phyloP scores from a whole-genome alignment of 2,329 filamentous ascomycete species.

The Aspergillus niger region DNA sequence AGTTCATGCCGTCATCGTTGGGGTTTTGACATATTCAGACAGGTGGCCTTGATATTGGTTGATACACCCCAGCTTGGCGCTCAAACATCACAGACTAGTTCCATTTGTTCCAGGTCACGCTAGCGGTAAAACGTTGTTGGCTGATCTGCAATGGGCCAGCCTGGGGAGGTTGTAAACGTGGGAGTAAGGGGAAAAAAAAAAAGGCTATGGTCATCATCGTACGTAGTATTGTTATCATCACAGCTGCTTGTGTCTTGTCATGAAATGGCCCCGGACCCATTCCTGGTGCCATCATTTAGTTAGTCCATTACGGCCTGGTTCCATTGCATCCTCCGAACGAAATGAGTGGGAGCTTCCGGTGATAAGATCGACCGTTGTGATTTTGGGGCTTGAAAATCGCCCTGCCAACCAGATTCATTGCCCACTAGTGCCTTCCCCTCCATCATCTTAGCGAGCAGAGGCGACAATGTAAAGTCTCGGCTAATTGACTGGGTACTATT shows the following conservation, averaged over 20 bases:
- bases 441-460: neutral
- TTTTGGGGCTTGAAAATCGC: neutral
- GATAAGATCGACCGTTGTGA: neutral
- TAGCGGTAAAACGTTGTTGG: conserved; percentile 8
- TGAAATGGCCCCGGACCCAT: neutral
- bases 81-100: neutral
- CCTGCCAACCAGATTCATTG: neutral
- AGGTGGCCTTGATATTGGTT: neutral
- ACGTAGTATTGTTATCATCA: neutral
- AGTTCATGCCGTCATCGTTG: neutral
- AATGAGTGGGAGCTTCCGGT: neutral
- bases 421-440: neutral
- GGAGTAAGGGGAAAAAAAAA: neutral
- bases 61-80: conserved; percentile 9
- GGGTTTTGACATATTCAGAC: neutral
- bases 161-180: neutral
- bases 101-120: conserved; percentile 11
- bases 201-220: neutral
- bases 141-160: conserved; percentile 12
- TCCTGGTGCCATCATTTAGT: no score
- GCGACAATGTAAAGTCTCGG: neutral
- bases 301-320: no score
- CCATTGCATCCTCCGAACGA: neutral
- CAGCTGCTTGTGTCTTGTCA: neutral
- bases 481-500: neutral